Conservation (phyloP, 768 basidiomycete genomes). For the Boletus sensibilis region DNA sequence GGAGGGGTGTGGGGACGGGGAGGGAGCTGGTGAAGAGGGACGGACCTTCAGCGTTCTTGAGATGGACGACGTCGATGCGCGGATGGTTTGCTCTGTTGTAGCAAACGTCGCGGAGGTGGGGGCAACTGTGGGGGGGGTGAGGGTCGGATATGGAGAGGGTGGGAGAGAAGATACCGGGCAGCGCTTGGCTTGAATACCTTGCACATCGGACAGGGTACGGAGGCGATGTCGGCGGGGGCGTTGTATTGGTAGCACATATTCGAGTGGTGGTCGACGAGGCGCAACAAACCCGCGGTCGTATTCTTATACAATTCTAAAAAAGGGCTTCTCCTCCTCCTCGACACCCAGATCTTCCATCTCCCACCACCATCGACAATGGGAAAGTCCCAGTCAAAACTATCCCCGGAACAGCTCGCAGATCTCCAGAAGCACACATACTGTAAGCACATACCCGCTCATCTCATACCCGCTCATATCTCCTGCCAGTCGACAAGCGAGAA, state of each 20-base stretch:
- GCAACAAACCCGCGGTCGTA: slow-evolving; percentile 16
- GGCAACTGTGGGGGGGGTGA: slow-evolving; percentile 53
- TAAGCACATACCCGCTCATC: slow-evolving; percentile 38
- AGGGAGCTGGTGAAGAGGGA: slow-evolving; percentile 16
- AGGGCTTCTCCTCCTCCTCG: slow-evolving; percentile 17
- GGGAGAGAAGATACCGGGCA: slow-evolving; percentile 45
- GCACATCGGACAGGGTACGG: slow-evolving; percentile 78
- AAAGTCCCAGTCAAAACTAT: slow-evolving; percentile 94
- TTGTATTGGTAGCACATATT: slow-evolving; percentile 72
- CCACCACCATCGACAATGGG: slow-evolving; percentile 65
- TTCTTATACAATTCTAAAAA: slow-evolving; percentile 36
- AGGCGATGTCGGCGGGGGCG: slow-evolving; percentile 63
- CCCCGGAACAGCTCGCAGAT: slow-evolving; percentile 89
- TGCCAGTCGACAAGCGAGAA: slow-evolving; percentile 90
- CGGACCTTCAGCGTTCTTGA: slow-evolving; percentile 87
- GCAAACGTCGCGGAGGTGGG: slow-evolving; percentile 73
- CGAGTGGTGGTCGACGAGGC: slow-evolving; percentile 25
- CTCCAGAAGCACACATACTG: slow-evolving; percentile 99
- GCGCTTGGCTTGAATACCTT: slow-evolving; percentile 68
- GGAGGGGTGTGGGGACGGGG: slow-evolving; percentile 15
- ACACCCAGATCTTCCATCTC: not conserved
- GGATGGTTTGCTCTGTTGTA: slow-evolving; percentile 73
- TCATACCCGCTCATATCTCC: slow-evolving; percentile 14
- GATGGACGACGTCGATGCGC: slow-evolving; percentile 70
- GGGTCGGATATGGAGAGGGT: slow-evolving; percentile 14